Conservation (phyloP, 352 stramenopile species). For the Thraustotheca clavata region DNA sequence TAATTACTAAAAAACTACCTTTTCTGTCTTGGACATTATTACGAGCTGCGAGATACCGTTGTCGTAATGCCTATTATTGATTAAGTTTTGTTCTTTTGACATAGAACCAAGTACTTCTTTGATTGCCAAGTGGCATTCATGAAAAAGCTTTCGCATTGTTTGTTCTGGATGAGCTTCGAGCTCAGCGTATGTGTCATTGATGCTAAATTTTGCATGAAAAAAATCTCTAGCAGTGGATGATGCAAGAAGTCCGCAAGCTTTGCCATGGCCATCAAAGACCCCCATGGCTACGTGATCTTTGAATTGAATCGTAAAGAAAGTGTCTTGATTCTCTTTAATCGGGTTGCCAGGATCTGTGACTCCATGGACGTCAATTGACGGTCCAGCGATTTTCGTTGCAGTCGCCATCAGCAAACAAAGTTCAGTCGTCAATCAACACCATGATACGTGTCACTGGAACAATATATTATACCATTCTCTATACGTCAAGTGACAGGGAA, state of each 20-base stretch:
- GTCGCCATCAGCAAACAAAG: background rate
- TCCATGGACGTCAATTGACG: conserved; percentile 21
- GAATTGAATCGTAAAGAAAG: conserved; percentile 67
- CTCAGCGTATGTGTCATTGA: conserved; percentile 33
- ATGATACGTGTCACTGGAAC: no score
- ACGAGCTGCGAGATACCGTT: conserved; percentile 48
- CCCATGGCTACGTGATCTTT: conserved; percentile 32
- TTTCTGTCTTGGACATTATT: conserved; percentile 44
- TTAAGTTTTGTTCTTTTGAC: background rate
- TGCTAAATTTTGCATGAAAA: conserved; percentile 53
- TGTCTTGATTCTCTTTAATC: conserved; percentile 81
- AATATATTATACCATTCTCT: no score
- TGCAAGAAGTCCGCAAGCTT: conserved; percentile 61
- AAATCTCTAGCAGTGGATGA: conserved; percentile 48
- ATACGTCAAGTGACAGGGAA: no score
- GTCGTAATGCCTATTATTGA: conserved; percentile 28
- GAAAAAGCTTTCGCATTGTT: conserved; percentile 44
- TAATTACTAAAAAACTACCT: conserved; percentile 43
- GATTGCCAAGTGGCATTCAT: conserved; percentile 50
- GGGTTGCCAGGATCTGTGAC: conserved; percentile 45
- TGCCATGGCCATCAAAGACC: conserved; percentile 82
- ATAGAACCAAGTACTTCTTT: conserved; percentile 28
- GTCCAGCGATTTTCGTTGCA: background rate
- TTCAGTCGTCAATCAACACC: no score
- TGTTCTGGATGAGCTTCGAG: conserved; percentile 44